phyloP scores from a whole-genome alignment of 73 alveolate genomes.

The Effrenium voratum region DNA sequence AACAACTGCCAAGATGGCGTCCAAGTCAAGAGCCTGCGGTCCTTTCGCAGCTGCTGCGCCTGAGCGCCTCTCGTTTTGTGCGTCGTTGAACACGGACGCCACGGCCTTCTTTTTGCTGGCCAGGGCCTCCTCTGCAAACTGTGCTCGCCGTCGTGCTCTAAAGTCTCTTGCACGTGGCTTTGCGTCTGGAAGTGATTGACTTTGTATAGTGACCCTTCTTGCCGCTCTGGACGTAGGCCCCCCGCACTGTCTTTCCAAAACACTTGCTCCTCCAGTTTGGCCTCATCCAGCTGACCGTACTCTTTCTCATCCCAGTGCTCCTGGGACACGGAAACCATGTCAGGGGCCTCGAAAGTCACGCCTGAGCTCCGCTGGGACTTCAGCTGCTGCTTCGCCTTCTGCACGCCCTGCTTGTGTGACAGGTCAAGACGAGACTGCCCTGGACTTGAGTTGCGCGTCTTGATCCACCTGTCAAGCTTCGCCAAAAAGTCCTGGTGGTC shows the following conservation, averaged over 20 bases:
- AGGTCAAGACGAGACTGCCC: neutral
- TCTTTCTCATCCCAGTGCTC: neutral
- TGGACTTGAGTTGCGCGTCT: neutral
- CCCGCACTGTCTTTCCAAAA: neutral
- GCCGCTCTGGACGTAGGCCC: constrained; percentile 23
- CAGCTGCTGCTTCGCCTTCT: neutral
- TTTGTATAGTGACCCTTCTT: neutral
- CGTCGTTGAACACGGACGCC: neutral
- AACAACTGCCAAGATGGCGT: neutral
- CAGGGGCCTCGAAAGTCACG: neutral
- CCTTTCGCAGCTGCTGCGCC: neutral
- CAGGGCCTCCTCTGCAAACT: neutral
- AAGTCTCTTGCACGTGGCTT: neutral
- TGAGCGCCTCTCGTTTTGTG: neutral
- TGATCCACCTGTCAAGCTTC: neutral
- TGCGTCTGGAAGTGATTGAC: constrained; percentile 1
- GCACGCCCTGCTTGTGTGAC: neutral
- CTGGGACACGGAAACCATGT: neutral
- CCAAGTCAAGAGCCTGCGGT: neutral
- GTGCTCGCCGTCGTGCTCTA: constrained; percentile 20
- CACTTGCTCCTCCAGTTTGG: neutral
- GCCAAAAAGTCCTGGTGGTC: neutral
- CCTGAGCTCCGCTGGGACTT: neutral
- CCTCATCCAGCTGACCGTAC: neutral
- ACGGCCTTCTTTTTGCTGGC: constrained; percentile 19